Evolutionary conservation across 306 rosid species (phyloP).

Genomic region (Vigna reflexopilosa): DNA sequence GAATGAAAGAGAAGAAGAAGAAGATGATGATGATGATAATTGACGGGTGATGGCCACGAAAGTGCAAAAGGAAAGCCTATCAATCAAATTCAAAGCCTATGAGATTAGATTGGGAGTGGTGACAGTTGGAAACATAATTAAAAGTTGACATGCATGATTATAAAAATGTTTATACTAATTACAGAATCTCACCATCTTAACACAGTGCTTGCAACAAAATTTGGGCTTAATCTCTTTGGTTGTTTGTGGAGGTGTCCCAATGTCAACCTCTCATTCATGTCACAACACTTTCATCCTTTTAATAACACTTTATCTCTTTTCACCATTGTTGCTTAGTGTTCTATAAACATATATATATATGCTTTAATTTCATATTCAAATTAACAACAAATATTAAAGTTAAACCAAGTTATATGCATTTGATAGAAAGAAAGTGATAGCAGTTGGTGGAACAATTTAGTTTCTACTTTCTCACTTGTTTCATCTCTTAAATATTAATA

Average conservation of each 20-base stretch:
- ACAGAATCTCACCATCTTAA: slow-evolving; percentile 39
- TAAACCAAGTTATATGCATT: neutral
- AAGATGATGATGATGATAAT: slow-evolving; percentile 8
- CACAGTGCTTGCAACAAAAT: neutral
- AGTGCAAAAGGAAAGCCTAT: slow-evolving; percentile 33
- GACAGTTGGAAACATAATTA: slow-evolving; percentile 38
- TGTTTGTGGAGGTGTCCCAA: slow-evolving; percentile 20
- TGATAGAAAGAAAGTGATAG: neutral
- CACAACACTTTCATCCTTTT: slow-evolving; percentile 12
- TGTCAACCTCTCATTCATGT: slow-evolving; percentile 31
- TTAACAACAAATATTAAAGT: neutral
- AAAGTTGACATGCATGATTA: slow-evolving; percentile 47
- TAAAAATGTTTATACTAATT: neutral
- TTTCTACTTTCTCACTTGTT: neutral
- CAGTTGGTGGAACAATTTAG: too few species aligned
- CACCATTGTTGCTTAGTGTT: neutral
- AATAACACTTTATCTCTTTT: neutral
- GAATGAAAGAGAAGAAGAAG: neutral
- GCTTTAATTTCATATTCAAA: neutral
- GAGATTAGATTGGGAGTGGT: slow-evolving; percentile 38
- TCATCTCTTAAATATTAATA: neutral
- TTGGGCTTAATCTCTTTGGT: slow-evolving; percentile 24
- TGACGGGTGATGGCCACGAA: slow-evolving; percentile 30
- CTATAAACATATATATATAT: neutral
- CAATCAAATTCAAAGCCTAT: slow-evolving; percentile 36